Conservation (phyloP, 2,329 filamentous ascomycete genomes). For the Chalaropsis ovoidea region DNA sequence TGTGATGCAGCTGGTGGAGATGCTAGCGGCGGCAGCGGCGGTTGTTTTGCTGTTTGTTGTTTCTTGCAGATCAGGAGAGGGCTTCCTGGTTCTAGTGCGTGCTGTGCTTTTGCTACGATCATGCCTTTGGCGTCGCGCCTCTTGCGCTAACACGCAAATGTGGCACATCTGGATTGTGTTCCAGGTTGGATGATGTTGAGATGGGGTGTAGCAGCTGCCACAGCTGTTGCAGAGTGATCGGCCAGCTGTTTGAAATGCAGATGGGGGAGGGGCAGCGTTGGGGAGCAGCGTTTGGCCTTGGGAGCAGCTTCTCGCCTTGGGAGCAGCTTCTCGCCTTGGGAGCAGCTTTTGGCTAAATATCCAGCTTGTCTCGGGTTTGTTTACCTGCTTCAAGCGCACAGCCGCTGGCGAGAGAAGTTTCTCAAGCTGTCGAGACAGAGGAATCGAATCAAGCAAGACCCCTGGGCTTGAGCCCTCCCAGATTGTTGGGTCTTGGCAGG, state of each 20-base stretch:
- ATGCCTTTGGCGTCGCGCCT: neutral
- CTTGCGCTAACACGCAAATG: neutral
- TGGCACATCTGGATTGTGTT: neutral
- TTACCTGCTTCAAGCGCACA: neutral
- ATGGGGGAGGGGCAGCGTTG: neutral
- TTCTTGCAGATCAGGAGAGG: neutral
- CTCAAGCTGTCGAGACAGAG: neutral
- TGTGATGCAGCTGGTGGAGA: neutral
- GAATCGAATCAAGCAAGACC: neutral
- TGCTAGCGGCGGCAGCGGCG: neutral
- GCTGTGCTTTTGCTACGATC: slow-evolving; percentile 4
- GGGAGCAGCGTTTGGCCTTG: no score
- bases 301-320: no score
- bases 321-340: no score
- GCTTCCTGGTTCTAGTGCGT: neutral
- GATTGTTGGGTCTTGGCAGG: slow-evolving; percentile 8
- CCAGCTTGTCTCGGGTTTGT: neutral
- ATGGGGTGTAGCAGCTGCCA: neutral
- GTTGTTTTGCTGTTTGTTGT: neutral
- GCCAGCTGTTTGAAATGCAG: slow-evolving; percentile 1
- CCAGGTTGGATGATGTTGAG: neutral
- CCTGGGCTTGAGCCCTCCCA: neutral
- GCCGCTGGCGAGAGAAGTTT: neutral
- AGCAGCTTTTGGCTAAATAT: no score
- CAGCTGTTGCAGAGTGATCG: neutral